Evolutionary conservation across 108 stramenopile species (phyloP).

Genomic region (Parietichytrium sp.): DNA sequence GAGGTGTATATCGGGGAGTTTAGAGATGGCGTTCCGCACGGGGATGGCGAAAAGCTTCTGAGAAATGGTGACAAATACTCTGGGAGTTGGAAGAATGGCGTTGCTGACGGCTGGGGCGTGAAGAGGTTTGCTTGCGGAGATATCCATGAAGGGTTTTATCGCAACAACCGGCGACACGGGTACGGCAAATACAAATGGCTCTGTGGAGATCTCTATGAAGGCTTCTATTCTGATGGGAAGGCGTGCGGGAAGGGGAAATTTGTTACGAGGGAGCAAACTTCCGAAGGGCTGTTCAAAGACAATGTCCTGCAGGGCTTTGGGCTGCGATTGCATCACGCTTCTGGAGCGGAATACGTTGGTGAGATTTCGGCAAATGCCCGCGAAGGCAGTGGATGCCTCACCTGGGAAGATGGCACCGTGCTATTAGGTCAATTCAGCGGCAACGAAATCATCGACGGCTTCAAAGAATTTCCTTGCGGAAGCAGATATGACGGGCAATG

Average conservation of each 20-base stretch:
- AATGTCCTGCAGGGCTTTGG: no score
- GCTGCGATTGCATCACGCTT: no score
- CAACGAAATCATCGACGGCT: no score
- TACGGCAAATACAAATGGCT: not conserved
- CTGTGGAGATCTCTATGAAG: not conserved
- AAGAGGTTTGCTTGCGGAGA: not conserved
- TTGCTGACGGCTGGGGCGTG: slow-evolving; percentile 32
- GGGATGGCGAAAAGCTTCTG: not conserved
- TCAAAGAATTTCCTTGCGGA: not conserved
- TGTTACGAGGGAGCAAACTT: no score
- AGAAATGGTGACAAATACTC: not conserved
- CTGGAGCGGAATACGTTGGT: no score
- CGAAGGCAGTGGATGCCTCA: no score
- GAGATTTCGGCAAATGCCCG: no score
- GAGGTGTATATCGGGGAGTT: not conserved
- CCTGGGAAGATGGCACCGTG: no score
- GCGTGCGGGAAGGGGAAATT: no score
- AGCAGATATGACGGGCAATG: not conserved
- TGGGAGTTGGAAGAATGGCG: not conserved
- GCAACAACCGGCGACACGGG: not conserved
- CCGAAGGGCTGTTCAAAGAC: no score
- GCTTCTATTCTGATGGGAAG: not conserved
- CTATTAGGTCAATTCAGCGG: no score
- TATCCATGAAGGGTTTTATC: slow-evolving; percentile 13
- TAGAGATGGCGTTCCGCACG: not conserved